Conservation (phyloP, 345 rosid species). For the Acer campestre region DNA sequence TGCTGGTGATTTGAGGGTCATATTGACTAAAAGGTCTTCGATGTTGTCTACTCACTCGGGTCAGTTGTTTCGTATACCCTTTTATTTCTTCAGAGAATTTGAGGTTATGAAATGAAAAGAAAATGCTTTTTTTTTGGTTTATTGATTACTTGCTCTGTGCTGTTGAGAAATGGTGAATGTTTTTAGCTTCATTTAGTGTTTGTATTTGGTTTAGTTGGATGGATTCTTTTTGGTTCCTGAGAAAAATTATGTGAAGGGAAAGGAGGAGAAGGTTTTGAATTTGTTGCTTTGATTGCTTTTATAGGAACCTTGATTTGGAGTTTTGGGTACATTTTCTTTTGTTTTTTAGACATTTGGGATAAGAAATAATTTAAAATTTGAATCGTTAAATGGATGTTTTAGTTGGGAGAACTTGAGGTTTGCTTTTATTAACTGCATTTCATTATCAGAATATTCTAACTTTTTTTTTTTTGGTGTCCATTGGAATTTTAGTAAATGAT, state of each 20-base stretch:
- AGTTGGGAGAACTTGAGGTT: not conserved
- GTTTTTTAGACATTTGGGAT: not conserved
- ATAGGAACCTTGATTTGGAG: not conserved
- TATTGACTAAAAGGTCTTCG: slow-evolving; percentile 85
- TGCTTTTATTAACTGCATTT: not conserved
- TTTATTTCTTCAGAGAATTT: slow-evolving; percentile 1
- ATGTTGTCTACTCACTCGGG: slow-evolving; percentile 84
- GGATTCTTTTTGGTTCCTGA: not conserved
- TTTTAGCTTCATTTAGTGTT: not conserved
- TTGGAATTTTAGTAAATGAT: not conserved
- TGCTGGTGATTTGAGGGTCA: slow-evolving; percentile 75
- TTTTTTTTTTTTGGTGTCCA: not conserved
- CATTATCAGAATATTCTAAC: not conserved
- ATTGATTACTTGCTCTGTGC: not conserved
- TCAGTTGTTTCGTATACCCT: slow-evolving; percentile 33
- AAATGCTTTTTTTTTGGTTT: not conserved
- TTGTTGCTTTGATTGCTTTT: not conserved
- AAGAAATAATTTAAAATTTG: not conserved
- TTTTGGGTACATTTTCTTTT: not conserved
- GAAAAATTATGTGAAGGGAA: not conserved
- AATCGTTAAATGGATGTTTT: not conserved
- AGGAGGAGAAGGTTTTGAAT: not conserved
- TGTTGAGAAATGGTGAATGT: not conserved
- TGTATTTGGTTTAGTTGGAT: not conserved
- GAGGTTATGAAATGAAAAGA: not conserved